A percentile compares a stretch with the other conserved stretches of the same genome.
These are phyloP conservation scores for Gaillardinia entomophila DNA, from an alignment of 805 yeast species.

Conservation along the genomic window DNA sequence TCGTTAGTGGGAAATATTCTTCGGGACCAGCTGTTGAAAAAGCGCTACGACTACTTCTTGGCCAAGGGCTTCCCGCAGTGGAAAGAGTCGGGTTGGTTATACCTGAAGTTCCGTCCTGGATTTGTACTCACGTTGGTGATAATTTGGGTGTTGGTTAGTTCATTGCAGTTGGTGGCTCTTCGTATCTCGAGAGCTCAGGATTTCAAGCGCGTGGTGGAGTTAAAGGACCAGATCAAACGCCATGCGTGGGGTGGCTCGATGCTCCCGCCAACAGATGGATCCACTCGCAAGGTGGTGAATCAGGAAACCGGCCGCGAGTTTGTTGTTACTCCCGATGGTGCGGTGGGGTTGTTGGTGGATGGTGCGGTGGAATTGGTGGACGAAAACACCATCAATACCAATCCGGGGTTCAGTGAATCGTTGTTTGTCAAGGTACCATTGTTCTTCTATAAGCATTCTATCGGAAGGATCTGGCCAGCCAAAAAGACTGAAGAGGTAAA, in stretches of 20 bases:
- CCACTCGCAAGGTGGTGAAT: slow-evolving; percentile 37
- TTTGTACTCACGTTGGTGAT: slow-evolving; percentile 44
- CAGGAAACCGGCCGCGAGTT: slow-evolving; percentile 46
- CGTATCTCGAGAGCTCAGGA: slow-evolving; percentile 53
- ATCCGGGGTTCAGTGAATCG: slow-evolving; percentile 47
- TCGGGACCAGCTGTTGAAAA: slow-evolving; percentile 46
- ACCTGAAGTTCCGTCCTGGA: slow-evolving; percentile 67
- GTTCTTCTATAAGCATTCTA: slow-evolving; percentile 23
- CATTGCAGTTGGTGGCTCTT: slow-evolving; percentile 54
- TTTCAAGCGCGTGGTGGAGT: slow-evolving; percentile 45
- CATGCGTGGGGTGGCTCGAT: slow-evolving; percentile 52
- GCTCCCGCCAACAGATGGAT: slow-evolving; percentile 46
- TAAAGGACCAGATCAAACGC: slow-evolving; percentile 46
- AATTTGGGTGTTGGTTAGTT: slow-evolving; percentile 44
- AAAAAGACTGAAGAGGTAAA: slow-evolving; percentile 4
- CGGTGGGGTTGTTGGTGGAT: slow-evolving; percentile 45
- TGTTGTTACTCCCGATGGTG: slow-evolving; percentile 51
- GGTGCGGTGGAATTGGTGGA: slow-evolving; percentile 37
- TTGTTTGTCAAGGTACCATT: slow-evolving; percentile 38
- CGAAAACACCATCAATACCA: slow-evolving; percentile 39
- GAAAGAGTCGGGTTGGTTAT: slow-evolving; percentile 61
- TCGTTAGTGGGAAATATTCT: slow-evolving; percentile 72
- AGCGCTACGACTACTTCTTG: slow-evolving; percentile 80
- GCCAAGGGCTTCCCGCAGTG: slow-evolving; percentile 82
- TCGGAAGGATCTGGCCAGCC: slow-evolving; percentile 6